These are phyloP conservation scores for Mycena maculata DNA, from an alignment of 768 basidiomycete genomes.

Conservation along the genomic window DNA sequence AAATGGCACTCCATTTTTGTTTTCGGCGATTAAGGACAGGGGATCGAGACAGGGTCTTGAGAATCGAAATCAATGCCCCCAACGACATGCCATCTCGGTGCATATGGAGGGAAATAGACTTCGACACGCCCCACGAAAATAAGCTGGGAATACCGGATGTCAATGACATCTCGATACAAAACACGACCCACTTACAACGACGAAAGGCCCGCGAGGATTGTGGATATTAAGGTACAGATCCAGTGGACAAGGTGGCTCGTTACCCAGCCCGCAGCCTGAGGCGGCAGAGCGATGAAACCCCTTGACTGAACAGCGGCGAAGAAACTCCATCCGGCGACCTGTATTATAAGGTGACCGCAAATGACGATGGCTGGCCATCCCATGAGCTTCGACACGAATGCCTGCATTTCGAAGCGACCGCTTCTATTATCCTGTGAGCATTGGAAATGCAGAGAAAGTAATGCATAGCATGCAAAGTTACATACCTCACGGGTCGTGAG, in stretches of 20 bases:
- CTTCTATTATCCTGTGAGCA: no score
- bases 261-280: background rate
- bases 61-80: background rate
- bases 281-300: background rate
- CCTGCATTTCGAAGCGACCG: background rate
- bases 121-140: constrained; percentile 2
- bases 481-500: no score
- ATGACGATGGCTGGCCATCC: background rate
- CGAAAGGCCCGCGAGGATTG: background rate
- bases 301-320: background rate
- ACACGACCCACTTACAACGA: constrained; percentile 2
- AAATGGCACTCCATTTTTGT: constrained; percentile 4
- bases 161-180: background rate
- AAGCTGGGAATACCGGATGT: background rate
- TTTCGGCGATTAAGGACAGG: background rate
- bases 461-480: no score
- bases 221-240: background rate
- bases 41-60: background rate
- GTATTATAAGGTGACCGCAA: background rate
- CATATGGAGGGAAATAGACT: background rate
- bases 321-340: background rate
- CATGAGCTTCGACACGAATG: background rate
- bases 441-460: no score
- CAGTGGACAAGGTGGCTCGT: background rate
- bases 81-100: background rate